Base-by-base conservation (phyloP, 108 stramenopile species). In the Cyclostephanos tholiformis region DNA sequence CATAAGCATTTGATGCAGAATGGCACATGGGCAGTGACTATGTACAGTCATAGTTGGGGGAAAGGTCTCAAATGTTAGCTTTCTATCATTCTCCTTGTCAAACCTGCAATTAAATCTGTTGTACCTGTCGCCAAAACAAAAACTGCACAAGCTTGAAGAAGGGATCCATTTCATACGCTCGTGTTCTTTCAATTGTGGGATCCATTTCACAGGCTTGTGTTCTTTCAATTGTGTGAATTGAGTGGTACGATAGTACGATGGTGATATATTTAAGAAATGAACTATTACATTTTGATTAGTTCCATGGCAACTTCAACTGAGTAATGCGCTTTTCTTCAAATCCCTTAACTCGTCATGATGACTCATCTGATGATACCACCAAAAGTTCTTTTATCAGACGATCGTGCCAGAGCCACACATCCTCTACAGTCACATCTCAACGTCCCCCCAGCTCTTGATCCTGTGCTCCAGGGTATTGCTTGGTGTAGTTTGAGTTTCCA, bases 401-500 rank as follows among this genome's bases (percentile, higher is more conserved):
- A 51, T 48, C 90, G 50, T 11, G 87, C 84, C 84, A 93, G 80
- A 50, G 92, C 89, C 4, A 93, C 92, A 73, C 92, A 93, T 11
- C 92, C 92, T 35, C 88, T 78, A 65, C 84, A 87, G 73, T 90
- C 89, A 67, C 92, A 93, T 9, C 79, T 72, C 39, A 93, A 74
- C 4, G 87, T 93, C 9, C 92, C 92, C 32, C 84, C 86, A 20
- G 92, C 92, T 52, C 76, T 84, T 2, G 84, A 70, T 23, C 82
- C 87, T 17, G 75, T 35, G 68, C 79, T 86, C 92, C 92, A 93
- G 2, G 92, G 92, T 59, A 93, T 93, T 0, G 92, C 91, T 65
- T 93, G 89, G 70, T 93, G 92, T 30, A 89, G 61, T 27, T 75
- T 75, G 20, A 93, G 77, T 56, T 85, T 89, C 92, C 92, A 93